Base-by-base conservation (phyloP, 257 asterid genomes). In the Ehretia macrophylla region DNA sequence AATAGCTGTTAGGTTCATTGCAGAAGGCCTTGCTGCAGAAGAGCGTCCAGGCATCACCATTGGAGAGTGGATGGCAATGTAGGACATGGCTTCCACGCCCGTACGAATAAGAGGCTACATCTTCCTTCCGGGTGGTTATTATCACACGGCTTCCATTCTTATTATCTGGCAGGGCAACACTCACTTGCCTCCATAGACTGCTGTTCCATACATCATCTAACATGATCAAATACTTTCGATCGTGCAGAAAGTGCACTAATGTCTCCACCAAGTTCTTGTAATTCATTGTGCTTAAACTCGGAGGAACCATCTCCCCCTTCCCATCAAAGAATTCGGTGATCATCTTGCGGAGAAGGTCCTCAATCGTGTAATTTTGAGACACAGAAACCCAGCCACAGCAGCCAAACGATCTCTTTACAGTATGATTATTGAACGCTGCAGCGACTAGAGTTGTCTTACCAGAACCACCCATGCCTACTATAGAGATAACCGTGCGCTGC, bases 21-120 rank as follows among this genome's bases (percentile, higher is more conserved):
- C 65, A 69, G 63, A 85, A 82, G 3, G 85, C 84, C 68, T 59
- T 75, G 45, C 51, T 71, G 64, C 89, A 67, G 60, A 85, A 82
- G 19, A 85, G 82, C 0, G 14, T 70, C 89, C 81, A 75, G 35
- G 76, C 71, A 14, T 78, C 66, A 55, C 14, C 44, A 13, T 35
- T 51, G 5, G 23, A 69, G 19, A 37, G 77, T 60, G 65, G 82
- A 52, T 65, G 57, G 37, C 21, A 46, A 14, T 53, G 27, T 47
- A 63, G 57, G 18, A 63, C 61, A n/a, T 22, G 60, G 50, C 70
- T 58, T 50, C 70, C 66, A 4, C 66, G 63, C 57, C 74, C 70
- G 17, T 55, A 59, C 9, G 77, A 48, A 19, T 14, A 8, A 5
- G 68, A 35, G 18, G 85, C 83, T 18, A 77, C 59, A 22, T 56